Conservation (phyloP, 306 rosid genomes). For the Pyrus betulifolia region DNA sequence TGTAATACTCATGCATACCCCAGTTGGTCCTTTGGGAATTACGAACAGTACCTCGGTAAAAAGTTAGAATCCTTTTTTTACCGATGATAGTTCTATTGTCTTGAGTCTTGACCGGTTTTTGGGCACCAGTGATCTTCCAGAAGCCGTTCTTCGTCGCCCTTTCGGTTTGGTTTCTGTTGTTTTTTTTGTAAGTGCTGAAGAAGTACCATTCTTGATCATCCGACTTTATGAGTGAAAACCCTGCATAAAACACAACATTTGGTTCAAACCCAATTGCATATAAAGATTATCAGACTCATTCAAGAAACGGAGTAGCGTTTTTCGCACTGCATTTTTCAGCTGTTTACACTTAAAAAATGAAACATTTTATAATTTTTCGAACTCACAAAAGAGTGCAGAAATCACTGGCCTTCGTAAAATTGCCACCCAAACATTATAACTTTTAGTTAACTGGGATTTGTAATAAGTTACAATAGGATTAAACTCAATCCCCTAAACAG, state of each 20-base stretch:
- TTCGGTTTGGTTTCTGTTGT: constrained; percentile 10
- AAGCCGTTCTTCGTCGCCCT: constrained; percentile 43
- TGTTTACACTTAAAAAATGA: too few relatives aligned
- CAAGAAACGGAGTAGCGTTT: neutral
- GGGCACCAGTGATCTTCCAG: constrained; percentile 60
- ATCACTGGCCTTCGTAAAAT: too few relatives aligned
- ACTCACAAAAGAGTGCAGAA: too few relatives aligned
- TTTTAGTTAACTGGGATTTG: too few relatives aligned
- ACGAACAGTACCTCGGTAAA: constrained; percentile 28
- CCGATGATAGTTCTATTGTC: constrained; percentile 35
- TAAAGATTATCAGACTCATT: neutral
- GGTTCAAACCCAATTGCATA: neutral
- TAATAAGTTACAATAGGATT: neutral
- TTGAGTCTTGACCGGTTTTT: constrained; percentile 10
- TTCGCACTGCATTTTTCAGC: too few relatives aligned
- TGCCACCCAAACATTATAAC: too few relatives aligned
- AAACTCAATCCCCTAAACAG: neutral
- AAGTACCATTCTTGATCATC: constrained; percentile 57
- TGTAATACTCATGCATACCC: constrained; percentile 67
- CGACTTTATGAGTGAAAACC: constrained; percentile 13
- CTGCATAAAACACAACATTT: constrained; percentile 10
- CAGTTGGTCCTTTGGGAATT: constrained; percentile 25
- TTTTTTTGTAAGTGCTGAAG: constrained; percentile 33
- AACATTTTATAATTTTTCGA: too few relatives aligned
- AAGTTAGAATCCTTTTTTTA: constrained; percentile 56